Evolutionary conservation across 192 early-diverging fungal genomes (phyloP).

Genomic region (Coemansia sp.): DNA sequence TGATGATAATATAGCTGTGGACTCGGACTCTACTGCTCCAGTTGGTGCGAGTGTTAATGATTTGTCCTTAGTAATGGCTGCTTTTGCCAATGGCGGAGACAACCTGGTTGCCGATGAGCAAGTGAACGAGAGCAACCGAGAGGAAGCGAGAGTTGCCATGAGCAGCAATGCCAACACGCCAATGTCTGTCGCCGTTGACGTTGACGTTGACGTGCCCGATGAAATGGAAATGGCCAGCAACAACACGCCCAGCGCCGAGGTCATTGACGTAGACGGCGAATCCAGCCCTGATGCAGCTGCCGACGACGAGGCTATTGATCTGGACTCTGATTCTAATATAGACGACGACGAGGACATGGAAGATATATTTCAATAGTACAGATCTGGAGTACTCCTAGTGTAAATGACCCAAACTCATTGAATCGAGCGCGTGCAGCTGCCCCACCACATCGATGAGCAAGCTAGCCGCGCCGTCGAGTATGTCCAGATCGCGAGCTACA

Average conservation of each 20-base stretch:
- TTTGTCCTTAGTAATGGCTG: conserved; percentile 3
- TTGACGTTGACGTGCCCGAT: not conserved
- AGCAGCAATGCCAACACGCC: conserved; percentile 16
- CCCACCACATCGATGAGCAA: conserved; percentile 35
- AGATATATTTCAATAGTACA: conserved; percentile 40
- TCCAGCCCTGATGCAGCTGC: not conserved
- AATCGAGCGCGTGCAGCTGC: conserved; percentile 39
- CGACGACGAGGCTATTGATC: conserved; percentile 22
- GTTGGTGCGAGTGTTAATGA: not conserved
- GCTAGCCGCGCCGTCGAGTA: conserved; percentile 19
- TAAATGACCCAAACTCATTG: not conserved
- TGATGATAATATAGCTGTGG: not conserved
- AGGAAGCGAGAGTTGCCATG: not conserved
- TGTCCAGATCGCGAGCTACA: conserved; percentile 2
- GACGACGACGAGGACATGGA: conserved; percentile 51
- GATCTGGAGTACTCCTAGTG: not conserved
- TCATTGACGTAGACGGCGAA: conserved; percentile 21
- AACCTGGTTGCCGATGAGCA: not conserved
- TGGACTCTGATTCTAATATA: conserved; percentile 35
- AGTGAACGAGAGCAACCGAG: not conserved
- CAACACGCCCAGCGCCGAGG: not conserved
- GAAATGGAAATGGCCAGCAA: conserved; percentile 16
- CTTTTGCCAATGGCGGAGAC: not conserved
- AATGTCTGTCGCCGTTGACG: not conserved
- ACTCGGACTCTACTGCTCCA: not conserved